phyloP scores from a whole-genome alignment of 2,329 filamentous ascomycete species.

The Claviceps purpurea region DNA sequence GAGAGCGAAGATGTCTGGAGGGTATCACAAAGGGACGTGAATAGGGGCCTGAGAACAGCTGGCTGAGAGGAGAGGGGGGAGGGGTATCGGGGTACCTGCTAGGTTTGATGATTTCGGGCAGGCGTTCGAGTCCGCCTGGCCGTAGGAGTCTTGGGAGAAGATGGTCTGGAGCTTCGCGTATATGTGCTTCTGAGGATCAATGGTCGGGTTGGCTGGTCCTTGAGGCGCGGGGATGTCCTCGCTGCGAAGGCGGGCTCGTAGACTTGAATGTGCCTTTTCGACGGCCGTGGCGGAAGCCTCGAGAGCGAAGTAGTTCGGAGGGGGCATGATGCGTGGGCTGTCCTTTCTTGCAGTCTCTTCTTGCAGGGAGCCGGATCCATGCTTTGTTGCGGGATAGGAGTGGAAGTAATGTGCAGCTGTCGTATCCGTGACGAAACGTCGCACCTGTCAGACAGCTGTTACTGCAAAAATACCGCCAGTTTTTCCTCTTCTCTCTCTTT shows the following conservation, averaged over 20 bases:
- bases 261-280: conserved; percentile 6
- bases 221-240: conserved; percentile 4
- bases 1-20: conserved; percentile 4
- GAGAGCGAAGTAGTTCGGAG: not conserved
- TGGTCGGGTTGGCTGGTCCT: not conserved
- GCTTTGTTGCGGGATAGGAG: not conserved
- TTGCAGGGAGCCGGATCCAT: too few relatives aligned
- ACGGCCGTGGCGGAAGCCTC: conserved; percentile 3
- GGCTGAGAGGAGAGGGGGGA: not conserved
- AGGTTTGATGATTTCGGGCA: not conserved
- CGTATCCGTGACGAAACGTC: not conserved
- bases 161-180: conserved; percentile 14
- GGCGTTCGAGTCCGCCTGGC: not conserved
- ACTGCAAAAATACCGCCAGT: not conserved
- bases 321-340: conserved; percentile 3
- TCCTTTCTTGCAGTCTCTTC: too few relatives aligned
- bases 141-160: conserved; percentile 6
- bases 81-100: not conserved
- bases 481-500: too few relatives aligned
- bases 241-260: conserved; percentile 17
- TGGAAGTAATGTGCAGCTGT: not conserved
- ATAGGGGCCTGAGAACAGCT: not conserved
- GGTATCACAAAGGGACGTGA: not conserved
- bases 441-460: not conserved
- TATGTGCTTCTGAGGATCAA: conserved; percentile 5